A percentile compares a stretch with the other conserved stretches of the same genome.
These are phyloP conservation scores for Kwoniella dejecticola DNA, from an alignment of 768 basidiomycete genomes.

Conservation along the genomic window DNA sequence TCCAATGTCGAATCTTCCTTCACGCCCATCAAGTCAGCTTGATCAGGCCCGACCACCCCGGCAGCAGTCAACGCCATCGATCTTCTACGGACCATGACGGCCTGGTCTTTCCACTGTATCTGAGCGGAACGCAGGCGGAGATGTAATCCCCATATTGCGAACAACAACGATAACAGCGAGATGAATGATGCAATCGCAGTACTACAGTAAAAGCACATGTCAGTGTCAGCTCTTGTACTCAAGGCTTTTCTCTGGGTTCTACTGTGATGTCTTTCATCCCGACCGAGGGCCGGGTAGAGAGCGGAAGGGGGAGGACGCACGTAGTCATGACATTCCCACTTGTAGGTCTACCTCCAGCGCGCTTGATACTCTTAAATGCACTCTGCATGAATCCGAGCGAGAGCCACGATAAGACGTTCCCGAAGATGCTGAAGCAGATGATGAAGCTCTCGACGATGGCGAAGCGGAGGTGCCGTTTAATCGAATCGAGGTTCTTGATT, in stretches of 20 bases:
- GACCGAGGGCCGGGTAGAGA: background rate
- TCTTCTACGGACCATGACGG: conserved; percentile 46
- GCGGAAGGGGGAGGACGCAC: conserved; percentile 28
- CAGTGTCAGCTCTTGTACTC: no score
- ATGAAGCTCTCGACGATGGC: conserved; percentile 51
- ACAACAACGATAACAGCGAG: conserved; percentile 43
- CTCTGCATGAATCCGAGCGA: conserved; percentile 44
- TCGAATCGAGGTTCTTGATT: conserved; percentile 48
- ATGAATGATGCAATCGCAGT: conserved; percentile 45
- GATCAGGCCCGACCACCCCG: conserved; percentile 6
- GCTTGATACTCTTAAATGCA: conserved; percentile 39
- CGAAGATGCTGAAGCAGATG: conserved; percentile 52
- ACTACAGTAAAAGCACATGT: no score
- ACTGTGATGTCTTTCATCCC: background rate
- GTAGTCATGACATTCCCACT: conserved; percentile 53
- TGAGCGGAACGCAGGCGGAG: conserved; percentile 42
- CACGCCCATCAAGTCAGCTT: conserved; percentile 6
- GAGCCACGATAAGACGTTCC: conserved; percentile 52
- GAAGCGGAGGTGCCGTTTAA: conserved; percentile 51
- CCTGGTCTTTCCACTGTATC: conserved; percentile 40
- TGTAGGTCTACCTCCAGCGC: conserved; percentile 34
- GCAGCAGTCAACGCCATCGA: conserved; percentile 32
- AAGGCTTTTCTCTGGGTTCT: no score
- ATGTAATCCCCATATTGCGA: conserved; percentile 46
- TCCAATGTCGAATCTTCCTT: conserved; percentile 10